Conservation (phyloP, 208 protist species). For the Acanthamoeba lenticulata region DNA sequence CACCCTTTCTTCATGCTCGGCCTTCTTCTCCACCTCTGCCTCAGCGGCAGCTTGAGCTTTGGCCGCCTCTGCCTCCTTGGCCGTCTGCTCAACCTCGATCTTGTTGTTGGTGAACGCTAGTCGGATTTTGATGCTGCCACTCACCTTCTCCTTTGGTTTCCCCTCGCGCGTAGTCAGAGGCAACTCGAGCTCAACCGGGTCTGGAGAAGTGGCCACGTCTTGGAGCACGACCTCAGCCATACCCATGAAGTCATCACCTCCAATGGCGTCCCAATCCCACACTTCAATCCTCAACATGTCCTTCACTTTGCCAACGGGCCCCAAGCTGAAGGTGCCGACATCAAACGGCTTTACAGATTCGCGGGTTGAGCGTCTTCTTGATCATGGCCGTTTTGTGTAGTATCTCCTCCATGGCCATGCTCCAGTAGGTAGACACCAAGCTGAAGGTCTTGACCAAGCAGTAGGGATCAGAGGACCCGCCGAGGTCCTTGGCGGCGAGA, state of each 20-base stretch:
- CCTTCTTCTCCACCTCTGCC: not conserved
- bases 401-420: not conserved
- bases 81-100: not conserved
- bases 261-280: conserved; percentile 13
- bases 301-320: not conserved
- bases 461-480: not conserved
- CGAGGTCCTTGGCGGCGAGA: not conserved
- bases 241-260: not conserved
- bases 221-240: not conserved
- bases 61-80: not conserved
- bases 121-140: not conserved
- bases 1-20: not conserved
- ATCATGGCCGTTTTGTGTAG: not conserved
- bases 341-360: not conserved
- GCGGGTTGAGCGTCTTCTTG: conserved; percentile 5
- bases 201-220: no score
- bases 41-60: not conserved
- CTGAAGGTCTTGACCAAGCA: not conserved
- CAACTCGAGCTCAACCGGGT: not conserved
- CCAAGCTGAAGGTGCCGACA: not conserved
- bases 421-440: not conserved
- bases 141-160: not conserved
- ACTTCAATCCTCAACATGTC: not conserved
- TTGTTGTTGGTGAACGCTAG: not conserved
- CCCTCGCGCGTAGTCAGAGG: not conserved